phyloP scores from a whole-genome alignment of 2,329 filamentous ascomycete species.

The Botrytis fragariae region DNA sequence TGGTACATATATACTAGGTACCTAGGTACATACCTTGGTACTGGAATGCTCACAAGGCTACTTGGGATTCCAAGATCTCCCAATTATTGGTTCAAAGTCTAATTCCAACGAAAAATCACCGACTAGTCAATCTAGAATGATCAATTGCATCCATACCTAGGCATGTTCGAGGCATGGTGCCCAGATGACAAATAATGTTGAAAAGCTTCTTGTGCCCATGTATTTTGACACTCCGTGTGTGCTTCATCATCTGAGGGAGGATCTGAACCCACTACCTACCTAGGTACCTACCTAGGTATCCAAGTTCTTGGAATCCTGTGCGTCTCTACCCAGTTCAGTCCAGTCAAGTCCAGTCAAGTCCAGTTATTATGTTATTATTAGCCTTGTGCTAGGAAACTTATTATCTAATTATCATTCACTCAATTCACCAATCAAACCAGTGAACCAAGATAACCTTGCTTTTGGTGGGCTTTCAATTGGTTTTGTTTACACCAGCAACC shows the following conservation, averaged over 20 bases:
- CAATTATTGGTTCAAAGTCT: not conserved
- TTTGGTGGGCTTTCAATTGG: not conserved
- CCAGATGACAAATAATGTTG: too few relatives aligned
- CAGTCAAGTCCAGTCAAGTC: too few relatives aligned
- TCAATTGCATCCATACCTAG: not conserved
- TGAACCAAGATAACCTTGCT: not conserved
- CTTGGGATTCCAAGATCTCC: not conserved
- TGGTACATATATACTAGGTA: too few relatives aligned
- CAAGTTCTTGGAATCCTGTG: not conserved
- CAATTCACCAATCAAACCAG: not conserved
- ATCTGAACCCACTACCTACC: not conserved
- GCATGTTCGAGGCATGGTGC: too few relatives aligned
- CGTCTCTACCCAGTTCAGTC: not conserved
- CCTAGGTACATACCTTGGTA: not conserved
- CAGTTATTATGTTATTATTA: not conserved
- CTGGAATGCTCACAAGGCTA: not conserved
- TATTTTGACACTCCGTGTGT: not conserved
- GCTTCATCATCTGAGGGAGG: not conserved
- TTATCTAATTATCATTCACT: constrained; percentile 2
- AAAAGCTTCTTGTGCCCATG: too few relatives aligned
- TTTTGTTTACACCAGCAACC: constrained; percentile 18
- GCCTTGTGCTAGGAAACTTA: constrained; percentile 7
- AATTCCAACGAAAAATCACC: not conserved
- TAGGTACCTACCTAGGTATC: not conserved
- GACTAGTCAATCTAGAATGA: not conserved